Conservation (phyloP, 768 basidiomycete genomes). For the Boletus huronensis region DNA sequence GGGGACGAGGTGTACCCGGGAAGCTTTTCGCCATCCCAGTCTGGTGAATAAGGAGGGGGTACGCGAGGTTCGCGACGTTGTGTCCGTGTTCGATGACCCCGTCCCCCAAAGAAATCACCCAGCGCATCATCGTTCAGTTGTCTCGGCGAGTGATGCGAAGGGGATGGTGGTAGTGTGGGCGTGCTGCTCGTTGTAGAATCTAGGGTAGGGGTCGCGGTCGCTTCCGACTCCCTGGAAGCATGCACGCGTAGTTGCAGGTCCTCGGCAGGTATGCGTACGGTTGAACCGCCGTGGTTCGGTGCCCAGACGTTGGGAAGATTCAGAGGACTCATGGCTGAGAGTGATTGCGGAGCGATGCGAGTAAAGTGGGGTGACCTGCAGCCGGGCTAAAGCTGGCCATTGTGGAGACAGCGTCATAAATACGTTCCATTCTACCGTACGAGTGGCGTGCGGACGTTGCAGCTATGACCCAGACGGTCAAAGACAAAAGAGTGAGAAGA, state of each 20-base stretch:
- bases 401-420: slow-evolving; percentile 18
- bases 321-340: slow-evolving; percentile 14
- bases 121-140: slow-evolving; percentile 30
- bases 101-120: slow-evolving; percentile 32
- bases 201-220: slow-evolving; percentile 12
- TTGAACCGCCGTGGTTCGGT: background rate
- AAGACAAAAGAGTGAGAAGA: slow-evolving; percentile 29
- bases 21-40: slow-evolving; percentile 34
- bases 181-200: slow-evolving; percentile 15
- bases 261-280: slow-evolving; percentile 8
- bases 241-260: slow-evolving; percentile 24
- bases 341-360: background rate
- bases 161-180: slow-evolving; percentile 21
- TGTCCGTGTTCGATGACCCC: slow-evolving; percentile 22
- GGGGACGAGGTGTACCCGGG: slow-evolving; percentile 22
- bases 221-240: slow-evolving; percentile 22
- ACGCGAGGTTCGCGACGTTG: slow-evolving; percentile 18
- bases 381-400: slow-evolving; percentile 1
- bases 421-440: slow-evolving; percentile 15
- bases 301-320: slow-evolving; percentile 11
- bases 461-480: slow-evolving; percentile 18
- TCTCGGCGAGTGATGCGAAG: slow-evolving; percentile 21
- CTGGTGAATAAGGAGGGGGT: slow-evolving; percentile 45
- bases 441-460: slow-evolving; percentile 7
- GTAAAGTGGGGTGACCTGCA: slow-evolving; percentile 11